phyloP scores from a whole-genome alignment of 2,329 filamentous ascomycete species.

The Curvularia spicifera region DNA sequence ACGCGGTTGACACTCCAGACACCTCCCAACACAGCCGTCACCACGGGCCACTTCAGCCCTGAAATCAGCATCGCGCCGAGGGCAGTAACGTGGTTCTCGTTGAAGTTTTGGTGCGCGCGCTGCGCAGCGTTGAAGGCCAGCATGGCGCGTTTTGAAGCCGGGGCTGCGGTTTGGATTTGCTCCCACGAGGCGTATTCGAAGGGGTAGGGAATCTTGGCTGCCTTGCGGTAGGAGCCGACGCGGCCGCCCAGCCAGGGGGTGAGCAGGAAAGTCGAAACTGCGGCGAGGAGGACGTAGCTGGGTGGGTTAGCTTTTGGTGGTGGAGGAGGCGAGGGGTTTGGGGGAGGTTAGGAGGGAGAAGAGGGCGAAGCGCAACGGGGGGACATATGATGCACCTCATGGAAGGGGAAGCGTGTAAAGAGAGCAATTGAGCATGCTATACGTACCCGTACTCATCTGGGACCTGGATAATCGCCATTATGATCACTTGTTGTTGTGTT shows the following conservation, averaged over 20 bases:
- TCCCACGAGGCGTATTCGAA: slow-evolving; percentile 64
- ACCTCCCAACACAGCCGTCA: slow-evolving; percentile 54
- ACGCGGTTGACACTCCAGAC: slow-evolving; percentile 60
- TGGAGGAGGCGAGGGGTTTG: slow-evolving; percentile 1
- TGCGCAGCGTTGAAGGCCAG: slow-evolving; percentile 55
- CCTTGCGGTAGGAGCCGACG: slow-evolving; percentile 56
- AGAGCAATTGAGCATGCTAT: neutral
- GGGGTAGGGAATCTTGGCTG: slow-evolving; percentile 63
- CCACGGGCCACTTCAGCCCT: slow-evolving; percentile 61
- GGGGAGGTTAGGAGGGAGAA: neutral
- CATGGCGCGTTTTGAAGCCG: slow-evolving; percentile 52
- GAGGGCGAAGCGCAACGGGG: too few species aligned
- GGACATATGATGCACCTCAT: too few species aligned
- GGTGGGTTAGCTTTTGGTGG: slow-evolving; percentile 2
- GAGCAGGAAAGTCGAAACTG: slow-evolving; percentile 62
- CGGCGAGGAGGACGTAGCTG: slow-evolving; percentile 63
- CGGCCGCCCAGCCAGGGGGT: slow-evolving; percentile 59
- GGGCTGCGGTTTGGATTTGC: slow-evolving; percentile 54
- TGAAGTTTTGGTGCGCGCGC: slow-evolving; percentile 62
- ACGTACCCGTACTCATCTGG: slow-evolving; percentile 44
- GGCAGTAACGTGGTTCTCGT: slow-evolving; percentile 63
- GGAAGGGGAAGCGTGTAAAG: neutral
- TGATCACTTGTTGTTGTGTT: slow-evolving; percentile 1
- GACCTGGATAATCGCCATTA: slow-evolving; percentile 37
- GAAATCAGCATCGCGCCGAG: slow-evolving; percentile 61